A percentile compares a stretch with the other conserved stretches of the same genome.
Evolutionary conservation across 495 filamentous ascomycete genomes (phyloP).

Genomic region (Tetracladium marchalianum): DNA sequence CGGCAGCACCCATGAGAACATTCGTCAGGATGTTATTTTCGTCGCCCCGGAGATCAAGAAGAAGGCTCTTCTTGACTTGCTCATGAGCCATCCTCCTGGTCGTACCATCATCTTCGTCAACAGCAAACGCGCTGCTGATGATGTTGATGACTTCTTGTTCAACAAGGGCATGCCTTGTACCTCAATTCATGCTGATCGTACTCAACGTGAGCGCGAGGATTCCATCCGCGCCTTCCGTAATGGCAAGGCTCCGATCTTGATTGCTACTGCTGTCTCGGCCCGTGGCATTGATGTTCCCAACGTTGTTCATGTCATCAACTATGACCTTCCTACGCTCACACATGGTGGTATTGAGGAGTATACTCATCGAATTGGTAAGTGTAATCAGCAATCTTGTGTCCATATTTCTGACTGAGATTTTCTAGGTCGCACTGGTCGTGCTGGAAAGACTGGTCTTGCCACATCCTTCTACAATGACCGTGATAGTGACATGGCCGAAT

Average conservation of each 20-base stretch:
- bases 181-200: constrained; percentile 79
- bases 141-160: constrained; percentile 79
- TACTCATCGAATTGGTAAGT: constrained; percentile 80
- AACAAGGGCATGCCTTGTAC: constrained; percentile 69
- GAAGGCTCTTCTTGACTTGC: constrained; percentile 58
- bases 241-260: constrained; percentile 65
- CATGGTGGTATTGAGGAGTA: constrained; percentile 93
- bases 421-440: constrained; percentile 88
- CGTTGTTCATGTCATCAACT: constrained; percentile 89
- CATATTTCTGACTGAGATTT: constrained; percentile 12
- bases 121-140: constrained; percentile 60
- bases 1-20: constrained; percentile 68
- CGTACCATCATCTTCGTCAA: constrained; percentile 94
- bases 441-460: constrained; percentile 77
- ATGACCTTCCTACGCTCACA: constrained; percentile 59
- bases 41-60: constrained; percentile 55
- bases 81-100: constrained; percentile 53
- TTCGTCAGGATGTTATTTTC: constrained; percentile 64
- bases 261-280: constrained; percentile 75
- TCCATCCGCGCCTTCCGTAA: constrained; percentile 77
- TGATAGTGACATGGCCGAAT: constrained; percentile 57
- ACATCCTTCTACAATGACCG: constrained; percentile 76
- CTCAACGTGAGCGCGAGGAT: constrained; percentile 88
- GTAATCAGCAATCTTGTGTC: neutral
- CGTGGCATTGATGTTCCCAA: constrained; percentile 87